Evolutionary conservation across 2,329 filamentous ascomycete genomes (phyloP).

Genomic region (Aspergillus flavus): DNA sequence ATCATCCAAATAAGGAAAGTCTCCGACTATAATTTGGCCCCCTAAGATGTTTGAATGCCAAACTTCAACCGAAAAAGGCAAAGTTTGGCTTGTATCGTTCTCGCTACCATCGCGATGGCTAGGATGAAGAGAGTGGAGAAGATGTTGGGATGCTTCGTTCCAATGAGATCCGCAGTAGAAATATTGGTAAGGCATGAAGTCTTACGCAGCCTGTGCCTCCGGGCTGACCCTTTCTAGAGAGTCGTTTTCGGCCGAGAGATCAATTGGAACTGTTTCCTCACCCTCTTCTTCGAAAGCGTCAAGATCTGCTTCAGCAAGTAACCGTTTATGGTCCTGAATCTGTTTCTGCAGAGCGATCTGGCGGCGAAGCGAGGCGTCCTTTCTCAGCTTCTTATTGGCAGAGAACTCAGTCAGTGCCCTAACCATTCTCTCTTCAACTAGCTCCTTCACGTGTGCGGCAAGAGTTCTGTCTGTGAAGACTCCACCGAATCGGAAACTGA

Average conservation of each 20-base stretch:
- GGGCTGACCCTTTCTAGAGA: background rate
- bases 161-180: background rate
- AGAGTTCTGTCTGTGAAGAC: slow-evolving; percentile 75
- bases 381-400: slow-evolving; percentile 43
- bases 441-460: slow-evolving; percentile 74
- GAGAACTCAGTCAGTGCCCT: slow-evolving; percentile 62
- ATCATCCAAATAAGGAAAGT: background rate
- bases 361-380: slow-evolving; percentile 40
- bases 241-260: slow-evolving; percentile 23
- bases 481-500: slow-evolving; percentile 84
- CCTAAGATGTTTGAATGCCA: background rate
- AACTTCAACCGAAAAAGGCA: background rate
- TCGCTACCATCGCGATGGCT: background rate
- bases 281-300: slow-evolving; percentile 12
- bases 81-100: background rate
- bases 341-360: slow-evolving; percentile 43
- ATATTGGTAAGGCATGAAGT: background rate
- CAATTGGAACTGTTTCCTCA: slow-evolving; percentile 13
- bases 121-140: background rate
- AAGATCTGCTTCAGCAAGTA: slow-evolving; percentile 27
- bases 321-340: slow-evolving; percentile 28
- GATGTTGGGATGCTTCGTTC: too few species aligned
- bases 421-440: slow-evolving; percentile 78
- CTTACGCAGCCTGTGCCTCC: background rate
- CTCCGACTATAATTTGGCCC: too few species aligned